Base-by-base conservation (phyloP, 768 basidiomycete genomes). In the Lactarius deliciosus region DNA sequence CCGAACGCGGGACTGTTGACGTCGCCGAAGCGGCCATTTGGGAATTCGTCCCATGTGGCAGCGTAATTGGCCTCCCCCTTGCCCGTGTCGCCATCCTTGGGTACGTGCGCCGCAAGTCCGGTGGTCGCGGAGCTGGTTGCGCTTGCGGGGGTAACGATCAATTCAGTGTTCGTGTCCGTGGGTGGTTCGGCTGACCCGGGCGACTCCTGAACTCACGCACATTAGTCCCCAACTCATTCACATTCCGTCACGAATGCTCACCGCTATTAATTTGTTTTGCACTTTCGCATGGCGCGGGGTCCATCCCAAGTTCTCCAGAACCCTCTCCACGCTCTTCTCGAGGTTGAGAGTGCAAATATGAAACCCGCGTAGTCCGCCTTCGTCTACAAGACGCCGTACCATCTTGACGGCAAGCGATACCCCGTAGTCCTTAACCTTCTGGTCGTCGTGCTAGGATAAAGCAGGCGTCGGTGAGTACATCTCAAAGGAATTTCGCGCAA, bases 341-440 rank as follows among this genome's bases (percentile, higher is more conserved):
- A 99, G 85, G 77, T 99, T 99, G 66, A 99, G 82, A 1, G 97
- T 99, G 75, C 94, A 98, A 73, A 99, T 89, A 76, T 98, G 95
- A 55, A 98, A 84, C 0, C 94, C 95, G 9, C 81, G 77, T 43
- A 93, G 79, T 25, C 80, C 80, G 16, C 86, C 86, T 66, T 84
- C 81, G 25, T 69, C 75, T 16, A 82, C 86, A 36, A 90, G 79
- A 56, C 78, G 83, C 67, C 75, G 76, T 71, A 98, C 89, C 83
- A 92, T 96, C 32, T 86, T 80, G 13, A 91, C 88, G 1, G 95
- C 92, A 5, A 98, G 82, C 28, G 82, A 79, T 36, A 98, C 86
- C n/a, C 97, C 97, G 71, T 91, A 98, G 60, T 94, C 90, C 75
- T 99, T 99, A 63, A 99, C 90, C 28, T 89, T 85, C 74, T 91